Percentiles rank a stretch among this genome's conserved stretches.
Evolutionary conservation across 306 rosid species (phyloP).

Genomic region (Nissolia schottii): DNA sequence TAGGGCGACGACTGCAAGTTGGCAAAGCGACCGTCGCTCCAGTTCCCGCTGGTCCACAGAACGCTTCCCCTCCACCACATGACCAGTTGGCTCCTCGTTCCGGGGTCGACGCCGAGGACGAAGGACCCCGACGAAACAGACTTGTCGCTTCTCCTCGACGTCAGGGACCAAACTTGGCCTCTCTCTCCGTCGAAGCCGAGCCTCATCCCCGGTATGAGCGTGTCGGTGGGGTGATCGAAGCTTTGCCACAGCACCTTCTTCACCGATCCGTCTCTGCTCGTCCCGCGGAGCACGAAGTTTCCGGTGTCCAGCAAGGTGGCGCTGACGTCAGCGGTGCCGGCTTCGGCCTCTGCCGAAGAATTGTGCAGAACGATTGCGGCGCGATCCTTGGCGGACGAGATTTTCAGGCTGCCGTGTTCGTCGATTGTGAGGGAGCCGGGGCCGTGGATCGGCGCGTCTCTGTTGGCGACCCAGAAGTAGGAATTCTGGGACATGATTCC

Average conservation of each 20-base stretch:
- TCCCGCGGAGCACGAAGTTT: not conserved
- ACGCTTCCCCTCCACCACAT: not conserved
- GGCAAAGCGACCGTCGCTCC: not conserved
- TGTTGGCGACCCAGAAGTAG: slow-evolving; percentile 4
- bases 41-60: not conserved
- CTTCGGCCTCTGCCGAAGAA: too few relatives aligned
- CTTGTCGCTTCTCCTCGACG: not conserved
- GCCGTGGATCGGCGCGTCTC: slow-evolving; percentile 9
- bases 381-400: not conserved
- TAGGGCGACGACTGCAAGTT: not conserved
- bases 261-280: not conserved
- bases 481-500: not conserved
- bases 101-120: not conserved
- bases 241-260: not conserved
- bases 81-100: not conserved
- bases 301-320: not conserved
- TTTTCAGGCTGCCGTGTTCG: not conserved
- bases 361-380: not conserved
- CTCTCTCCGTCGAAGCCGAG: not conserved
- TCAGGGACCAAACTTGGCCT: not conserved
- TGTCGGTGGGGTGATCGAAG: slow-evolving; percentile 6
- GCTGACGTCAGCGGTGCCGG: not conserved
- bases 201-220: not conserved
- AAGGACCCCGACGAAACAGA: slow-evolving; percentile 8
- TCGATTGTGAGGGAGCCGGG: slow-evolving; percentile 11